Conservation (phyloP, 108 stramenopile species). For the Halocafeteria seosinensis region DNA sequence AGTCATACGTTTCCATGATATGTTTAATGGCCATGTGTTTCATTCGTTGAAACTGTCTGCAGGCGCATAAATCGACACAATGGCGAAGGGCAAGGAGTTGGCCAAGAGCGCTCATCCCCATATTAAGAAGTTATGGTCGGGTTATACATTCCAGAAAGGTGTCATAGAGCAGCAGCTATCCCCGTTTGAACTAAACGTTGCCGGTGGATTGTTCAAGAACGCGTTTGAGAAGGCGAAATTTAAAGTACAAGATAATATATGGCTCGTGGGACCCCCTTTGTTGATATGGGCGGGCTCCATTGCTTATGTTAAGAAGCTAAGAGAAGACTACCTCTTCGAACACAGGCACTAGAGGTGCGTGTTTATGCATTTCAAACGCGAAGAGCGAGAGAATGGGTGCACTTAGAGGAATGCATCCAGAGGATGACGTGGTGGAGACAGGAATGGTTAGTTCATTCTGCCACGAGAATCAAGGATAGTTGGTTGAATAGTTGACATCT, state of each 20-base stretch:
- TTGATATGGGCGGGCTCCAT: background rate
- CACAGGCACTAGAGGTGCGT: background rate
- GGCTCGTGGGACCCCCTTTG: background rate
- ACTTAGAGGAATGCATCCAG: too few species aligned
- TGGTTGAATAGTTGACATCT: too few species aligned
- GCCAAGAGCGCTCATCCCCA: background rate
- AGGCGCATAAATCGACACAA: too few species aligned
- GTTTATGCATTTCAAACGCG: too few species aligned
- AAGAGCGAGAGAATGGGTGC: too few species aligned
- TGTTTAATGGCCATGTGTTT: too few species aligned
- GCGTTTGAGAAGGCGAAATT: background rate
- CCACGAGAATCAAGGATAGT: too few species aligned
- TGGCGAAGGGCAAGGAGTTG: background rate
- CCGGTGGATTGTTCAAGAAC: background rate
- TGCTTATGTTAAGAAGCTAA: background rate
- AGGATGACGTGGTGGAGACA: too few species aligned
- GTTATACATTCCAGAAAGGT: background rate
- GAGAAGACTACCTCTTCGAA: background rate
- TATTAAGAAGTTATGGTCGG: background rate
- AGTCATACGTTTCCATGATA: too few species aligned
- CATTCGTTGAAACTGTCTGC: too few species aligned
- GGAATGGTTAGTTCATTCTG: too few species aligned
- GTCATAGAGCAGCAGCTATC: background rate
- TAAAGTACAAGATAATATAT: background rate
- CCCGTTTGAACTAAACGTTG: slow-evolving; percentile 1